Evolutionary conservation across 2,329 filamentous ascomycete species (phyloP), one percentile per base, ranked within the genome.

Genomic region (Fusarium hainanense): DNA sequence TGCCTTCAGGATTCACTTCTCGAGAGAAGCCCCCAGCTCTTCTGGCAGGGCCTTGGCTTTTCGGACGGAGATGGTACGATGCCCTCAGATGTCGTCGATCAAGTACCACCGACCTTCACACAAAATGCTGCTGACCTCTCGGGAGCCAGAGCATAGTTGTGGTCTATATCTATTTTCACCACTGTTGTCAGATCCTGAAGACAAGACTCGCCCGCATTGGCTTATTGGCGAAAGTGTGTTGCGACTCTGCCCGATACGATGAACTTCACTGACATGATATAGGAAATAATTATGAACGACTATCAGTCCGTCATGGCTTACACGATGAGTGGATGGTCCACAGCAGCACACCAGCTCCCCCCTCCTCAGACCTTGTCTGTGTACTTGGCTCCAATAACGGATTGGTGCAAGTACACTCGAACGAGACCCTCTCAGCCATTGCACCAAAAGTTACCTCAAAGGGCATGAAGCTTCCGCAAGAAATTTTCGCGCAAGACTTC

Each of bases 401-500:
- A n/a, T 77, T 88, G 8, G 57, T 85, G 14, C 73, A 76, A 21
- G 76, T 84, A 20, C 69, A 77, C 32, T 64, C 72, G 37, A 69
- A 79, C 61, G 74, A 77, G 46, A 69, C 70, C 3, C 74, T 81
- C 27, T 64, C 69, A 5, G 82, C 79, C 78, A 68, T 83, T 30
- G 75, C 77, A 2, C 78, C 76, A 18, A 63, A 60, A 18, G 57
- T 50, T 46, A 21, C 68, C 2, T 41, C 68, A 27, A 75, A 66
- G 43, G 71, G 59, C 58, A 52, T 61, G 23, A 69, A 73, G 4
- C 41, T 66, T 2, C 75, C 74, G 7, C 65, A 68, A 3, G 80
- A 87, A 60, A 77, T 87, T 44, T 85, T 88, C 58, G 77, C 83
- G 6, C 77, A 87, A 27, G 83, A 85, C 56, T 88, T 86, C 68